Base-by-base conservation (phyloP, 2,329 filamentous ascomycete genomes). In the Fonsecaea erecta region DNA sequence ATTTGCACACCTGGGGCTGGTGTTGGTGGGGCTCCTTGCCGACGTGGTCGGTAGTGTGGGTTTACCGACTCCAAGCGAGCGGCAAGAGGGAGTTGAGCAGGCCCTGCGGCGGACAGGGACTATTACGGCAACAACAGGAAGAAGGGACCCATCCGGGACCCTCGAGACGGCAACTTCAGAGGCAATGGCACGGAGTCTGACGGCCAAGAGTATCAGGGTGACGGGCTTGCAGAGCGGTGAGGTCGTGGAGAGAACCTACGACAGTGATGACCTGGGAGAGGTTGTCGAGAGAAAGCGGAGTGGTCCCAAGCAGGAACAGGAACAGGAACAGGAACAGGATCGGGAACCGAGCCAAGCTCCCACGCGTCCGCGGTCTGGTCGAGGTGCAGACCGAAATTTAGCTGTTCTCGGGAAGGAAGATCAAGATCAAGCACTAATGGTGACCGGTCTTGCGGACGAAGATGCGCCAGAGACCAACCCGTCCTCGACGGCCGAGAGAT, bases 1-100 rank as follows among this genome's bases (percentile, higher is more conserved):
- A 72, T 91, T 91, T 75, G 86, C 90, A 1, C 81, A 87, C 3
- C 81, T 94, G 2, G 91, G 91, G 3, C 79, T 92, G 21, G 82
- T 91, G 68, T 82, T 94, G 9, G 74, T 93, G 52, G 87, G 85
- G 21, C 77, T 85, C 1, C 77, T 93, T 64, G 88, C 88, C 3
- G 85, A 86, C 67, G 77, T 89, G 24, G 77, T 84, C 66, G 77
- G 77, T 57, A 75, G 81, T 1, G 75, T 86, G 56, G 75, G 75
- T 8, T 71, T 72, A 8, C 75, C 69, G 62, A 64, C 52, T 3
- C n/a, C 57, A 8, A 60, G 6, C 24, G 32, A 16, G 14, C 48
- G 14, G 14, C 59, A 60, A 7, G 61, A 66, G 11, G 75, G 32
- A 48, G 43, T 35, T 26, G 63, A 62, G 21, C 26, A 40, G 52